A percentile compares a stretch with the other conserved stretches of the same genome.
Evolutionary conservation across 2,329 filamentous ascomycete genomes (phyloP).

Genomic region (Pseudovirgaria hyperparasitica): DNA sequence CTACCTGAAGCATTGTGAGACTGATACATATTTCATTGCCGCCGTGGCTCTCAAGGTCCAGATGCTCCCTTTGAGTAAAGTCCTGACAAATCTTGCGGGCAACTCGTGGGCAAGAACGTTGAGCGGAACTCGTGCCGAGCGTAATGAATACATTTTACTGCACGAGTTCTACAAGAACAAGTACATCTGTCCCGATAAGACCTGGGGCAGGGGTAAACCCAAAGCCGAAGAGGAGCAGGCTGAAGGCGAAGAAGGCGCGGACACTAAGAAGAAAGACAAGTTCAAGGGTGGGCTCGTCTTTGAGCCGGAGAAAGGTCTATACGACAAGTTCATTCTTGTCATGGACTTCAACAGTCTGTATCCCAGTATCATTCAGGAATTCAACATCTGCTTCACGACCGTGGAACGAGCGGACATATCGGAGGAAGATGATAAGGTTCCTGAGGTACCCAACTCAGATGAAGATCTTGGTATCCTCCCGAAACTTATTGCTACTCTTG

Average conservation of each 20-base stretch:
- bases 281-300: conserved; percentile 98
- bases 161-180: conserved; percentile 96
- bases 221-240: conserved; percentile 61
- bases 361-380: conserved; percentile 97
- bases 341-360: conserved; percentile 99
- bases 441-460: conserved; percentile 62
- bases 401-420: conserved; percentile 64
- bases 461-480: conserved; percentile 79
- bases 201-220: conserved; percentile 61
- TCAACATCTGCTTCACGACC: conserved; percentile 98
- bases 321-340: conserved; percentile 95
- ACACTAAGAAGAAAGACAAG: conserved; percentile 96
- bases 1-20: conserved; percentile 85
- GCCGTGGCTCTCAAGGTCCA: conserved; percentile 81
- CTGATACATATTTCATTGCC: conserved; percentile 91
- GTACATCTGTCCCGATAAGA: conserved; percentile 96
- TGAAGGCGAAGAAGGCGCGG: conserved; percentile 52
- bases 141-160: conserved; percentile 97
- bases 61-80: conserved; percentile 85
- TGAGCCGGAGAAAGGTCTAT: conserved; percentile 91
- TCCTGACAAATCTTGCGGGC: conserved; percentile 88
- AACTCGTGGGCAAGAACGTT: conserved; percentile 97
- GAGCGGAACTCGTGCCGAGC: conserved; percentile 88
- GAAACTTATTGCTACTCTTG: conserved; percentile 80
- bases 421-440: conserved; percentile 76